Evolutionary conservation across 805 yeast genomes (phyloP).

Genomic region (Saccharomyces jurei): DNA sequence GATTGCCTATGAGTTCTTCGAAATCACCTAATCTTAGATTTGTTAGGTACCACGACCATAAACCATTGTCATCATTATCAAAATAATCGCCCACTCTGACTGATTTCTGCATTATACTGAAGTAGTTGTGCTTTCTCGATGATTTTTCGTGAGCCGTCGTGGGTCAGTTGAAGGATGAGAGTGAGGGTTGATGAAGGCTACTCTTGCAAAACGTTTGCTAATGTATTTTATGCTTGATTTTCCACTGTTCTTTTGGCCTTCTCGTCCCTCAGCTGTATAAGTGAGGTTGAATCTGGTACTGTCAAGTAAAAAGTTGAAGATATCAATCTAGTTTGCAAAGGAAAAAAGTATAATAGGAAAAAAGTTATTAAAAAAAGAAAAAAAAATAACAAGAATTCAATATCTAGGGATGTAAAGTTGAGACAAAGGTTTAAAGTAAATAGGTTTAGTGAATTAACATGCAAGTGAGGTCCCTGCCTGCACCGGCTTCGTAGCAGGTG

Average conservation of each 20-base stretch:
- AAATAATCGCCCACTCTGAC: conserved; percentile 26
- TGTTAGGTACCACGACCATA: conserved; percentile 34
- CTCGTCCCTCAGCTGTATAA: not conserved
- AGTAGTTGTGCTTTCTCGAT: not conserved
- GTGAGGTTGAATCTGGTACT: not conserved
- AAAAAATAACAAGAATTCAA: not conserved
- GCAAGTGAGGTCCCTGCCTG: not conserved
- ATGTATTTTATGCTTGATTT: not conserved
- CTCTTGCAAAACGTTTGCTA: not conserved
- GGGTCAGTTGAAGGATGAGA: not conserved
- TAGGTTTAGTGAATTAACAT: not conserved
- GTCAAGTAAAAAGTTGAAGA: not conserved
- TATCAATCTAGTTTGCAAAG: not conserved
- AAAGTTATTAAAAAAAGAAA: not conserved
- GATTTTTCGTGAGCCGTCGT: not conserved
- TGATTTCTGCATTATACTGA: conserved; percentile 18
- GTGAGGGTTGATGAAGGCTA: not conserved
- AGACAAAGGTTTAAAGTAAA: not conserved
- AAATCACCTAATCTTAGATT: conserved; percentile 31
- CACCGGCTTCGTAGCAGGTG: not conserved
- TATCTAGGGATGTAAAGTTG: not conserved
- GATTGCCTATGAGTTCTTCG: conserved; percentile 28
- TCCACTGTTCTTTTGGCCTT: not conserved
- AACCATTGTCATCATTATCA: conserved; percentile 29
- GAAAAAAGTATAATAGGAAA: not conserved